Percentiles rank a stretch among this genome's conserved stretches.
These are phyloP conservation scores for Kurtzmaniella fragi DNA, from an alignment of 805 yeast genomes.

Conservation along the genomic window DNA sequence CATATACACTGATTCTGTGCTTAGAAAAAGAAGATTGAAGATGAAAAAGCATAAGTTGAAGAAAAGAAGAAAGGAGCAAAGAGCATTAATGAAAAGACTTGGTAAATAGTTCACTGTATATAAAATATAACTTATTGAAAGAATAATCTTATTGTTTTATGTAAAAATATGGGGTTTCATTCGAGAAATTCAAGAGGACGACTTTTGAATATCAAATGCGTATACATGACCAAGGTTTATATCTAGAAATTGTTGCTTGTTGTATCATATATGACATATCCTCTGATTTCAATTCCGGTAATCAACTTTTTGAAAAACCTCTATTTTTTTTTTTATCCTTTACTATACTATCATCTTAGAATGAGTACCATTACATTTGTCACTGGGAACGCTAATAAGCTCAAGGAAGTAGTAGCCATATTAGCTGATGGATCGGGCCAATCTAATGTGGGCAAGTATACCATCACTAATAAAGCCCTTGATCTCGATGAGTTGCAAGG, in stretches of 20 bases:
- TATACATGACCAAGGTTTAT: no score
- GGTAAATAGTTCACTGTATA: constrained; percentile 26
- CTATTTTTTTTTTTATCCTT: neutral
- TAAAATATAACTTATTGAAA: neutral
- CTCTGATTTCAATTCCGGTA: no score
- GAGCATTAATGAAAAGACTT: constrained; percentile 71
- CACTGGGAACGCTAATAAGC: constrained; percentile 86
- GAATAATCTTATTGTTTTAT: no score
- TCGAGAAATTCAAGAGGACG: no score
- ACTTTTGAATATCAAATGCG: no score
- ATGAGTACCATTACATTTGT: constrained; percentile 55
- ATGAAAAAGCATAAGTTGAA: constrained; percentile 97
- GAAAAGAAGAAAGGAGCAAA: constrained; percentile 93
- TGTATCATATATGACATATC: no score
- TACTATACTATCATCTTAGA: neutral
- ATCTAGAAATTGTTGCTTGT: no score
- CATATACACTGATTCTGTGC: constrained; percentile 59
- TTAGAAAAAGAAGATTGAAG: constrained; percentile 83
- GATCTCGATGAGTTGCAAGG: constrained; percentile 95
- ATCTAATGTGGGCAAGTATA: constrained; percentile 41
- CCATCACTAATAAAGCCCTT: constrained; percentile 56
- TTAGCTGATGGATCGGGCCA: constrained; percentile 39
- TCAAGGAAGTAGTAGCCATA: constrained; percentile 77
- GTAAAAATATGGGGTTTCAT: no score
- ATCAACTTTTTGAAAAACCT: no score